Evolutionary conservation across 352 stramenopile species (phyloP).

Genomic region (Phytophthora aleatoria): DNA sequence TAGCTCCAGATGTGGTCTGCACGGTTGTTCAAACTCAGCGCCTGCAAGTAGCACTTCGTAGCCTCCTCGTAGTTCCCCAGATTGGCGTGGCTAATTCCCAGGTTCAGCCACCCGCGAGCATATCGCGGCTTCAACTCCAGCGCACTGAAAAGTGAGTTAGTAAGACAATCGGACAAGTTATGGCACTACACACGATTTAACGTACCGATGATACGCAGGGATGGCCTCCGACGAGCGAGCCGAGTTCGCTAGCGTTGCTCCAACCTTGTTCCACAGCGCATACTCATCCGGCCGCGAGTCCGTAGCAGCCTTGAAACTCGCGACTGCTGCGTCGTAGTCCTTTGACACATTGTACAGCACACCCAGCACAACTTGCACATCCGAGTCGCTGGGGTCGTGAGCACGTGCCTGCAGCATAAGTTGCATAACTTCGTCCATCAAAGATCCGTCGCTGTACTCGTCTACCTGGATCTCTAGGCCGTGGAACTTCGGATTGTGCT

Average conservation of each 20-base stretch:
- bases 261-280: constrained; percentile 98
- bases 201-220: constrained; percentile 89
- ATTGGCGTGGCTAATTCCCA: constrained; percentile 98
- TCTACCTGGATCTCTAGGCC: constrained; percentile 90
- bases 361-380: constrained; percentile 92
- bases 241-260: constrained; percentile 96
- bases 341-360: constrained; percentile 98
- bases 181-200: not conserved
- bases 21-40: constrained; percentile 94
- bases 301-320: constrained; percentile 89
- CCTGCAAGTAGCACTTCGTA: constrained; percentile 97
- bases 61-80: constrained; percentile 95
- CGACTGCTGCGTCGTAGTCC: constrained; percentile 94
- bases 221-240: constrained; percentile 93
- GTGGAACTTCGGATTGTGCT: constrained; percentile 97
- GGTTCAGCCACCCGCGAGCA: constrained; percentile 97
- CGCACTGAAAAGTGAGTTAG: constrained; percentile 57
- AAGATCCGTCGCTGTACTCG: constrained; percentile 88
- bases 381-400: constrained; percentile 75
- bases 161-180: not conserved
- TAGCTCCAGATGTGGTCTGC: constrained; percentile 99
- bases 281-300: constrained; percentile 91
- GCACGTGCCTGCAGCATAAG: constrained; percentile 92
- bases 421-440: constrained; percentile 95
- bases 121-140: constrained; percentile 97